Evolutionary conservation across 768 basidiomycete species (phyloP).

Genomic region (Naganishia antarctica): DNA sequence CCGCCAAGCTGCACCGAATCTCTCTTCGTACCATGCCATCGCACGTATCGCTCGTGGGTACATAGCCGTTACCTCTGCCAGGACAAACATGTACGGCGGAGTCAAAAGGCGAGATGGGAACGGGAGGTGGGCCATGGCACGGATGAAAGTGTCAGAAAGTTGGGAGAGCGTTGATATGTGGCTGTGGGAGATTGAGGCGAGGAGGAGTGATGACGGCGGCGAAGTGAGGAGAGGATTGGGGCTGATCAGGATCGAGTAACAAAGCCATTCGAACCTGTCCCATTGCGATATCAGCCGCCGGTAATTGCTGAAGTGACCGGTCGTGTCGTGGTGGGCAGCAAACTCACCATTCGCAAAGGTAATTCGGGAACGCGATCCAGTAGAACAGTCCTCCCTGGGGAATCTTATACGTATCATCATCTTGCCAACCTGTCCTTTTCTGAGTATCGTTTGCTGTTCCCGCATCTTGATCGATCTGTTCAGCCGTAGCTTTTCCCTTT

Average conservation of each 20-base stretch:
- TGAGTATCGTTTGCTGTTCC: slow-evolving; percentile 7
- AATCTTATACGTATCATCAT: slow-evolving; percentile 47
- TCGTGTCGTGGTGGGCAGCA: no score
- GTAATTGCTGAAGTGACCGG: no score
- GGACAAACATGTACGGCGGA: slow-evolving; percentile 76
- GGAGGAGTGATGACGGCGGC: slow-evolving; percentile 1
- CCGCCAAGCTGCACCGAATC: slow-evolving; percentile 64
- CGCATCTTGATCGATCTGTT: slow-evolving; percentile 51
- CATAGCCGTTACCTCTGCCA: slow-evolving; percentile 71
- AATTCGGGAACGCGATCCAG: slow-evolving; percentile 85
- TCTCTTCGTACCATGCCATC: slow-evolving; percentile 76
- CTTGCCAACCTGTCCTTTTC: slow-evolving; percentile 39
- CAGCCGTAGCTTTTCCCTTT: slow-evolving; percentile 5
- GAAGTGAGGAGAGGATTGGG: slow-evolving; percentile 27
- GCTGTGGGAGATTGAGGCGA: neutral
- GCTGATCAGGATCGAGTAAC: slow-evolving; percentile 70
- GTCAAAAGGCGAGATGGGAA: slow-evolving; percentile 51
- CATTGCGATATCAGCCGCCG: neutral
- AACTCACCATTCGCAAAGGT: slow-evolving; percentile 73
- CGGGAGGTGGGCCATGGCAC: slow-evolving; percentile 38
- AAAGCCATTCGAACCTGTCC: slow-evolving; percentile 75
- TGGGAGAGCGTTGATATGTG: neutral
- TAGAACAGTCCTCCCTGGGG: slow-evolving; percentile 72
- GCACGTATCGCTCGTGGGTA: slow-evolving; percentile 68
- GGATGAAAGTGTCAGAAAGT: slow-evolving; percentile 1